Conservation (phyloP, 306 rosid genomes). For the Ammopiptanthus mongolicus region DNA sequence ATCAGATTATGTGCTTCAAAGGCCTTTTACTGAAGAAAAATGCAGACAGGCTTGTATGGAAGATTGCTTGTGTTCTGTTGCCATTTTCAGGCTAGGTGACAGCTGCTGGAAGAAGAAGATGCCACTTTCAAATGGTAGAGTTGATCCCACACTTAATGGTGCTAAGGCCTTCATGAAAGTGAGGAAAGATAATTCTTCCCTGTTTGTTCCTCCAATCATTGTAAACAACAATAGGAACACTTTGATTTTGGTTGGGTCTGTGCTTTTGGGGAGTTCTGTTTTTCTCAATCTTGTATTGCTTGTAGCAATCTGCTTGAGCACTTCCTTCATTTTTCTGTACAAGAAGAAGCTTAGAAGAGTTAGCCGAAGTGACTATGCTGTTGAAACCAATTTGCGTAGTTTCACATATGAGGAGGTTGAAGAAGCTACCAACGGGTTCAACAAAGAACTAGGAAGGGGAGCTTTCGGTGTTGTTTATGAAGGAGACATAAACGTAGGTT, state of each 20-base stretch:
- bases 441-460: slow-evolving; percentile 27
- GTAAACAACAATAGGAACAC: slow-evolving; percentile 15
- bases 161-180: slow-evolving; percentile 33
- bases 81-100: slow-evolving; percentile 16
- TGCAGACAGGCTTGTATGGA: slow-evolving; percentile 36
- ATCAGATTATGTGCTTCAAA: slow-evolving; percentile 20
- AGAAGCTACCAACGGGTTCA: slow-evolving; percentile 32
- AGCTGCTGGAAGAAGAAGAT: slow-evolving; percentile 43
- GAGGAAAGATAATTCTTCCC: slow-evolving; percentile 35
- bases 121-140: slow-evolving; percentile 49
- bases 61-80: slow-evolving; percentile 51
- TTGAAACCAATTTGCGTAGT: slow-evolving; percentile 26
- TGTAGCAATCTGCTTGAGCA: slow-evolving; percentile 9
- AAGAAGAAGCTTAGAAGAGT: slow-evolving; percentile 1
- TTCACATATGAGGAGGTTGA: slow-evolving; percentile 34
- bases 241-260: slow-evolving; percentile 23
- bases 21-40: slow-evolving; percentile 12
- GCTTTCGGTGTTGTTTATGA: slow-evolving; percentile 38
- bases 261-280: slow-evolving; percentile 39
- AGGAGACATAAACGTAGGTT: slow-evolving; percentile 21
- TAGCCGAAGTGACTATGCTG: neutral
- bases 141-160: slow-evolving; percentile 14
- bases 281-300: slow-evolving; percentile 25
- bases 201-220: neutral
- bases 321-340: neutral